These are phyloP conservation scores for Kregervanrija pseudodelftensis DNA, from an alignment of 805 yeast species.

Conservation along the genomic window DNA sequence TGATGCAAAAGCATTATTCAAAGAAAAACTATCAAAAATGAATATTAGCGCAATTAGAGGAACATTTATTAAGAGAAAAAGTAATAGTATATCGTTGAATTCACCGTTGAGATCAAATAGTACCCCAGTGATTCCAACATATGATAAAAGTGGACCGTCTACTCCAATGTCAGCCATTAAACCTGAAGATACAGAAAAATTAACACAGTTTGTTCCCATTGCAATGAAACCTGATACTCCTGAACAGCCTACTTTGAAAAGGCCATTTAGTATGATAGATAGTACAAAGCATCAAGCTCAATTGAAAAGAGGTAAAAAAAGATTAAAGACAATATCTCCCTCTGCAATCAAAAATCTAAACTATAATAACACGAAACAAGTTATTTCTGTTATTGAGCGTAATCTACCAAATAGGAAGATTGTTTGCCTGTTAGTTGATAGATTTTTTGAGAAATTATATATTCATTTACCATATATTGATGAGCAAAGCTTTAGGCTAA, in stretches of 20 bases:
- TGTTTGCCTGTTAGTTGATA: conserved; percentile 48
- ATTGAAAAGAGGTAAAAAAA: conserved; percentile 14
- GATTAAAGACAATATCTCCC: conserved; percentile 24
- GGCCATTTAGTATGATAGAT: conserved; percentile 1
- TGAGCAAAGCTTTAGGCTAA: conserved; percentile 41
- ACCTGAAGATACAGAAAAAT: conserved; percentile 12
- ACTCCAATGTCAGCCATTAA: conserved; percentile 15
- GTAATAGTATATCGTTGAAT: conserved; percentile 1
- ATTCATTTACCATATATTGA: conserved; percentile 63
- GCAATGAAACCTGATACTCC: conserved; percentile 13
- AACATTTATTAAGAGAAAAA: conserved; percentile 5
- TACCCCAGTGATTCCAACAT: conserved; percentile 4
- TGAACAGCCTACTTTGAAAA: conserved; percentile 9
- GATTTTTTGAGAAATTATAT: conserved; percentile 54
- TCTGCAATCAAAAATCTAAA: conserved; percentile 29
- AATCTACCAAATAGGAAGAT: conserved; percentile 48
- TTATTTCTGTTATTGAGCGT: conserved; percentile 34
- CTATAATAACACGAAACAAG: conserved; percentile 34
- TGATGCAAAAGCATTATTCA: conserved; percentile 32
- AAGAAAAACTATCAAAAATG: conserved; percentile 28
- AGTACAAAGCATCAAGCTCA: conserved; percentile 4
- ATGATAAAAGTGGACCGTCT: conserved; percentile 4
- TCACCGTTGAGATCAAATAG: conserved; percentile 6
- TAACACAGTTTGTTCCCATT: conserved; percentile 13
- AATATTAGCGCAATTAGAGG: conserved; percentile 25